Base-by-base conservation (phyloP, 2,329 filamentous ascomycete genomes). In the Colletotrichum costaricense region DNA sequence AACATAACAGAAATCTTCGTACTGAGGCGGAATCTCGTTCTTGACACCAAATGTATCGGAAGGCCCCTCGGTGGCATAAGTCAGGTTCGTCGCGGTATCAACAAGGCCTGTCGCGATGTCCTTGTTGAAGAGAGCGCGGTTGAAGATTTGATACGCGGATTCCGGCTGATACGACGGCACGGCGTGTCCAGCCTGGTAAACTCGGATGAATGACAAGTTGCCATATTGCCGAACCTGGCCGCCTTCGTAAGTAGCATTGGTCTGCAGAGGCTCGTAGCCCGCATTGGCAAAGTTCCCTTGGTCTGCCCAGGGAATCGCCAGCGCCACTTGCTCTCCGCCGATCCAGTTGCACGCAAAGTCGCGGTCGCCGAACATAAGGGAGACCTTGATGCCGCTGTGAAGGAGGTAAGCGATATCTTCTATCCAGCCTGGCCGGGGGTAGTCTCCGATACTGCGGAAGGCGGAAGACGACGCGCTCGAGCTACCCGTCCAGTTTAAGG, bases 161-260 rank as follows among this genome's bases (percentile, higher is more conserved):
- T 83, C 76, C 3, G 86, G 86, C 78, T 88, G 86, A 71, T 88
- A 87, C 52, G 85, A 86, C 0, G 88, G 86, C 4, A 89, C 85
- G 74, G 89, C 86, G 75, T 91, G 89, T 0, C 90, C 89, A 2
- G 89, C 86, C 76, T 90, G 86, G 77, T 88, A 91, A 19, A 91
- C 86, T 0, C 89, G 84, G 24, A 88, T 85, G 78, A 90, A 92
- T 2, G 86, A 88, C 71, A 91, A 85, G 75, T 94, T 94, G 1
- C 91, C 92, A 75, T 88, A 91, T 78, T 94, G 92, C 3, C 92
- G 86, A 0, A 93, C 92, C 73, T 89, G 87, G 7, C 93, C 93
- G 26, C 86, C 90, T 78, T 88, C 88, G 81, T 90, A 90, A 3
- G 86, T 84, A 11, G 83, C 84, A 75, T 91, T 90, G 7, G 91